Evolutionary conservation across 1,284 basidiomycete genomes (phyloP), one percentile per base, ranked within the genome.

Genomic region (Bjerkandera adusta): DNA sequence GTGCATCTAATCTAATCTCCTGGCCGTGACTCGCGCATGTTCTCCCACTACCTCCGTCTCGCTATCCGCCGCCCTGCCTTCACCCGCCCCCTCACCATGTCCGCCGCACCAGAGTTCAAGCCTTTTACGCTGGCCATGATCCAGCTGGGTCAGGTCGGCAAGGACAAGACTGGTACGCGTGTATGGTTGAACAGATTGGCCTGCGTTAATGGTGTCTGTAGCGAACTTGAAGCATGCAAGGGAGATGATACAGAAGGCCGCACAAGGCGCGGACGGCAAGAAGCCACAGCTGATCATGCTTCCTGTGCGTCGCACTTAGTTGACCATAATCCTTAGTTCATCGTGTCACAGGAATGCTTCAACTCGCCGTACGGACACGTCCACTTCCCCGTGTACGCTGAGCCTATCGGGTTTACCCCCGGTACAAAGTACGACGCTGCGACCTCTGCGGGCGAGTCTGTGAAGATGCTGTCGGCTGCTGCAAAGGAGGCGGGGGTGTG

Each of bases 351-450:
- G 84, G 96, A 99, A 77, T 93, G 93, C 71, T 99, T 99, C 76
- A 99, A 99, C 68, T 95, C 92, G 11, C 94, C 95, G 0, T 99
- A 99, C 61, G 95, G 95, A 0, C 85, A 91, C 52, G 73, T 77
- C 4, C 81, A 89, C 61, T 96, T 97, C 62, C 85, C 89, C 0
- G 74, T 83, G 21, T 91, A 95, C 58, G 89, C 91, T 1, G 94
- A 97, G 68, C 75, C 70, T 2, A 89, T 97, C 41, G 81, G 73
- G 7, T 87, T 73, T 58, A 73, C 62, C 5, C 69, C 71, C 32
- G 82, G 77, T 3, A 64, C 75, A 54, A 61, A 70, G 1, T 90
- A 87, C 53, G 76, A 89, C 49, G 62, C 77, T 4, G 65, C 68
- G 0, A 70, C 73, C 29, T 83, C 82, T 24, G 68, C 70, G 53